A percentile compares a stretch with the other conserved stretches of the same genome.
phyloP scores from a whole-genome alignment of 352 stramenopile genomes.

The Pythium pyrilobum region DNA sequence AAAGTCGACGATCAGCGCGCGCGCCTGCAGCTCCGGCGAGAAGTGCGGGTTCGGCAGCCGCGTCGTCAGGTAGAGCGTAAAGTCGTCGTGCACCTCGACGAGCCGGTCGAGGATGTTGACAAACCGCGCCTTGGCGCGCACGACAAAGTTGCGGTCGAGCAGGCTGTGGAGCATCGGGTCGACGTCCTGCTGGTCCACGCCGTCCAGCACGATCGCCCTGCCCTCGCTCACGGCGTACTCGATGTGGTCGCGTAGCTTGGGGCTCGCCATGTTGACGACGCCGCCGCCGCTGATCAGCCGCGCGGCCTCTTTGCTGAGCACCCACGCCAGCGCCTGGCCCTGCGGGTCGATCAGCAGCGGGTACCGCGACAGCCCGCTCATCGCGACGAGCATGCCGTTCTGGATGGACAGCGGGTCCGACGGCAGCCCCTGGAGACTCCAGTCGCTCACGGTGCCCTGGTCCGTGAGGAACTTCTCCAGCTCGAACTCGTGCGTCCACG shows the following conservation, averaged over 20 bases:
- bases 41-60: conserved; percentile 65
- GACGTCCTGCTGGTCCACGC: conserved; percentile 53
- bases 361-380: conserved; percentile 48
- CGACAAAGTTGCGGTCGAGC: conserved; percentile 60
- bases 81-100: conserved; percentile 63
- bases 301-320: conserved; percentile 61
- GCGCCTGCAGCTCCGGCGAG: conserved; percentile 60
- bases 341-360: conserved; percentile 90
- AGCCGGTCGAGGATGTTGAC: conserved; percentile 66
- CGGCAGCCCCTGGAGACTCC: conserved; percentile 84
- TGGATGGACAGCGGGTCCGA: conserved; percentile 87
- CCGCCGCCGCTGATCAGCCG: conserved; percentile 51
- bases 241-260: conserved; percentile 78
- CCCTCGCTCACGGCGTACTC: conserved; percentile 87
- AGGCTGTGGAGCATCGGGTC: conserved; percentile 57
- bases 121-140: conserved; percentile 56
- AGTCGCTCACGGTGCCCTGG: conserved; percentile 78
- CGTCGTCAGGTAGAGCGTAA: conserved; percentile 65
- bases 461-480: conserved; percentile 77
- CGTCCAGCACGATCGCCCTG: conserved; percentile 78
- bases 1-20: conserved; percentile 83
- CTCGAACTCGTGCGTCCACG: conserved; percentile 51
- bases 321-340: conserved; percentile 86
- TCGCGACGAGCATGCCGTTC: conserved; percentile 86
- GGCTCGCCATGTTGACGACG: conserved; percentile 48